A percentile compares a stretch with the other conserved stretches of the same genome.
Conservation (phyloP, 208 protist species). For the Acanthamoeba divionensis region DNA sequence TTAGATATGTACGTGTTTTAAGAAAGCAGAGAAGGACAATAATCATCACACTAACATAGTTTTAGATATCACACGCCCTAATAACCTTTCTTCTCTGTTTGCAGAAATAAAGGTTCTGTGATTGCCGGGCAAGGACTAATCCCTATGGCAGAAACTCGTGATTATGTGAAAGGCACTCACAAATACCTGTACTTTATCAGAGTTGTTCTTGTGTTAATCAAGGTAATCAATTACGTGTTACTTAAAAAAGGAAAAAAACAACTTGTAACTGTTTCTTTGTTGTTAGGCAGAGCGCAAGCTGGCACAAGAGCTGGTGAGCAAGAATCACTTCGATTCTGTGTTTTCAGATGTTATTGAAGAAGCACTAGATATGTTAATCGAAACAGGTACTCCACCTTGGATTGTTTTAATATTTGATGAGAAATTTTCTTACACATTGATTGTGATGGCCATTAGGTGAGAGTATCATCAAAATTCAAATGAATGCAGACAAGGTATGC, state of each 20-base stretch:
- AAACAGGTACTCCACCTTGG: background rate
- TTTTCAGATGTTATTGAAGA: conserved; percentile 4
- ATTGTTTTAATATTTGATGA: background rate
- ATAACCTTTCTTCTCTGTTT: background rate
- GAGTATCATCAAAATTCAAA: conserved; percentile 44
- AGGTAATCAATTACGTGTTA: background rate
- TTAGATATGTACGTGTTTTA: background rate
- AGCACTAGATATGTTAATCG: background rate
- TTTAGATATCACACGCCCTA: background rate
- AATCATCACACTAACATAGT: background rate
- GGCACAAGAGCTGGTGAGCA: background rate
- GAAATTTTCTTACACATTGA: background rate
- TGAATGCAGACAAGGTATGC: background rate
- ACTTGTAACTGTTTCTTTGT: no score
- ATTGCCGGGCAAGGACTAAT: background rate
- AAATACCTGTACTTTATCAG: conserved; percentile 22
- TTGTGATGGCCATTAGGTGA: background rate
- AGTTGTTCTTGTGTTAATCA: background rate
- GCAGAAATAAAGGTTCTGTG: background rate
- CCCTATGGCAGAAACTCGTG: background rate
- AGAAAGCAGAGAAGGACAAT: background rate
- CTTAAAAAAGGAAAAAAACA: no score
- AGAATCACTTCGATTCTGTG: background rate
- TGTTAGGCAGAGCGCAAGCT: background rate
- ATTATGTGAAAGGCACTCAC: conserved; percentile 3